Base-by-base conservation (phyloP, 2,329 filamentous ascomycete genomes). In the Fusarium metavorans region DNA sequence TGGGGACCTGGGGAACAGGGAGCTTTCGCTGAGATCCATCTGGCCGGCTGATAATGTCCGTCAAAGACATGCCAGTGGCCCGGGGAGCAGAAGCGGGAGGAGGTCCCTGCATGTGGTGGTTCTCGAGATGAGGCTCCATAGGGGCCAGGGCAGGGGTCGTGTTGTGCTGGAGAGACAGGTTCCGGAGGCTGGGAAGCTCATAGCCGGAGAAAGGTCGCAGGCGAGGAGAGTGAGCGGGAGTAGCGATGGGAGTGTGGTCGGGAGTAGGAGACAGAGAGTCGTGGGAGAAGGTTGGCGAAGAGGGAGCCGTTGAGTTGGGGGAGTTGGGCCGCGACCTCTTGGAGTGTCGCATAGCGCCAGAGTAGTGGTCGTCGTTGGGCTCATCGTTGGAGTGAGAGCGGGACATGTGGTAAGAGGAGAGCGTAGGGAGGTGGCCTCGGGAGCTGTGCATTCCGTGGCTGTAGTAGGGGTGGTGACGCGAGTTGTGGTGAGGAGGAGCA, bases 161-260 rank as follows among this genome's bases (percentile, higher is more conserved):
- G 78, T 87, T 84, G 74, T 89, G 87, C 56, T 87, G 81, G 64
- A 90, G 82, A 32, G 87, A 87, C 65, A 92, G 82, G 76, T 88
- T 89, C 67, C 97, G 92, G 78, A 99, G 91, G 50, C 94, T 95
- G 35, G 97, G 96, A 64, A 98, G 88, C 82, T 98, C 95, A 78
- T 87, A 85, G 64, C 96, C 88, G 75, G 93, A 90, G 80, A 94
- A 93, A 4, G 96, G 94, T 70, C 95, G 90, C 76, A 99, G 88
- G 50, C 97, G 94, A 61, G 97, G 97, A 20, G 95, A 98, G 84
- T 98, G 97, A 50, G 95, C 96, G 6, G 96, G 96, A 6, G 96
- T 99, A 32, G 95, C 96, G 66, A 98, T 91, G n/a, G 96, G 96
- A n/a, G 97, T 98, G 86, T 98, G 95, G 80, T 98, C 96, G 13